Evolutionary conservation across 495 filamentous ascomycete species (phyloP).

Genomic region (Aspergillus coremiiformis): DNA sequence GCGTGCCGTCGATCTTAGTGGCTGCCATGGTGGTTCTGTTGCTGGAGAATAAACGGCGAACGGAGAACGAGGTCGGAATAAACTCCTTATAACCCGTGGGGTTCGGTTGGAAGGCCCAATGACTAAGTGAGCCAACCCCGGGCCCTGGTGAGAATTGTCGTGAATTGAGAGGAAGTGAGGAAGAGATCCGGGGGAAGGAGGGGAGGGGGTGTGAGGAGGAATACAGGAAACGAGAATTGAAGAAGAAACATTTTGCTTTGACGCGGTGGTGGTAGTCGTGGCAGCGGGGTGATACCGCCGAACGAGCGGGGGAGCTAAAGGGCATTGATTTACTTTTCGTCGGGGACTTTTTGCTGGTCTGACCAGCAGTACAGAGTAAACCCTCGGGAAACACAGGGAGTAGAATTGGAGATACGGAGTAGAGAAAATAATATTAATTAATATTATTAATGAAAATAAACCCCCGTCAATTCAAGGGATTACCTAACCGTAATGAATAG

Average conservation of each 20-base stretch:
- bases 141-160: constrained; percentile 8
- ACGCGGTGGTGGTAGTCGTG: constrained; percentile 4
- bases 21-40: constrained; percentile 62
- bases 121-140: constrained; percentile 9
- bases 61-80: constrained; percentile 17
- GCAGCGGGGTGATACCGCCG: constrained; percentile 31
- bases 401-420: constrained; percentile 5
- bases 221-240: constrained; percentile 4
- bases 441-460: background rate
- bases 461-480: background rate
- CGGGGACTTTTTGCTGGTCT: constrained; percentile 8
- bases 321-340: constrained; percentile 30
- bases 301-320: constrained; percentile 27
- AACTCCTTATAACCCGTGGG: constrained; percentile 16
- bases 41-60: constrained; percentile 15
- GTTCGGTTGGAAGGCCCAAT: constrained; percentile 6
- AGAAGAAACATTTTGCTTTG: constrained; percentile 11
- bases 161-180: background rate
- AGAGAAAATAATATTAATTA: too few relatives aligned
- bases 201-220: constrained; percentile 1
- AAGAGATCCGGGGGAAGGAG: background rate
- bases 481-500: background rate
- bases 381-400: constrained; percentile 4
- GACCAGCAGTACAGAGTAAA: constrained; percentile 7
- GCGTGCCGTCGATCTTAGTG: constrained; percentile 89